phyloP scores from a whole-genome alignment of 352 stramenopile species.

The Phytophthora pinifolia region DNA sequence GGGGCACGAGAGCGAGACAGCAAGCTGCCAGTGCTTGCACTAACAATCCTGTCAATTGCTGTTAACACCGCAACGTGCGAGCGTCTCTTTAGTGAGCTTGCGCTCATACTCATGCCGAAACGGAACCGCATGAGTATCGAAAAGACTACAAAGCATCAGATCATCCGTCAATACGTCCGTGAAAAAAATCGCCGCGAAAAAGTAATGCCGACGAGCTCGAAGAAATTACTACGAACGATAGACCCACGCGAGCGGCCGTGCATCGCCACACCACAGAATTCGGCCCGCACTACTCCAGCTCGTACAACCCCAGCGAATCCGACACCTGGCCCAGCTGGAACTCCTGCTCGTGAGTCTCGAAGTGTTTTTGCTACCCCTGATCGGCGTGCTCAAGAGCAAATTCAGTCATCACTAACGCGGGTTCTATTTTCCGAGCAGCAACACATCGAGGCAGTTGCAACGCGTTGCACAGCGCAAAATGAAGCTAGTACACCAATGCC shows the following conservation, averaged over 20 bases:
- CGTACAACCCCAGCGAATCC: not conserved
- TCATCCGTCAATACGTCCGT: conserved; percentile 5
- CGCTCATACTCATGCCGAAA: conserved; percentile 16
- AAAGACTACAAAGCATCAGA: conserved; percentile 6
- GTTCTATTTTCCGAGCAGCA: too few species aligned
- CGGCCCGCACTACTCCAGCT: not conserved
- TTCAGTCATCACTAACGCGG: too few species aligned
- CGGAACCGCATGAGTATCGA: conserved; percentile 7
- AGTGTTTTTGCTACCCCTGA: too few species aligned
- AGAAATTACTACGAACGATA: conserved; percentile 4
- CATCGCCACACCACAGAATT: conserved; percentile 2
- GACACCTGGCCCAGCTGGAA: not conserved
- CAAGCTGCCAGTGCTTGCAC: conserved; percentile 17
- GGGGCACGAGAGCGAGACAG: not conserved
- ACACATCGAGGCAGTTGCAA: too few species aligned
- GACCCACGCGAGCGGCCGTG: not conserved
- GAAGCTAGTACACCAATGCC: too few species aligned
- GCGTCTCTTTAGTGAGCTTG: conserved; percentile 26
- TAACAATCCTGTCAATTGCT: conserved; percentile 20
- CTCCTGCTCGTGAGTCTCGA: not conserved
- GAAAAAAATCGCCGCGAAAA: conserved; percentile 7
- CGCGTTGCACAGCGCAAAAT: too few species aligned
- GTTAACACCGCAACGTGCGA: conserved; percentile 35
- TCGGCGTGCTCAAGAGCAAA: too few species aligned
- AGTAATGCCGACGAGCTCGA: conserved; percentile 7